These are phyloP conservation scores for Blastomyces parvus DNA, from an alignment of 2,329 filamentous ascomycete genomes.

Conservation along the genomic window DNA sequence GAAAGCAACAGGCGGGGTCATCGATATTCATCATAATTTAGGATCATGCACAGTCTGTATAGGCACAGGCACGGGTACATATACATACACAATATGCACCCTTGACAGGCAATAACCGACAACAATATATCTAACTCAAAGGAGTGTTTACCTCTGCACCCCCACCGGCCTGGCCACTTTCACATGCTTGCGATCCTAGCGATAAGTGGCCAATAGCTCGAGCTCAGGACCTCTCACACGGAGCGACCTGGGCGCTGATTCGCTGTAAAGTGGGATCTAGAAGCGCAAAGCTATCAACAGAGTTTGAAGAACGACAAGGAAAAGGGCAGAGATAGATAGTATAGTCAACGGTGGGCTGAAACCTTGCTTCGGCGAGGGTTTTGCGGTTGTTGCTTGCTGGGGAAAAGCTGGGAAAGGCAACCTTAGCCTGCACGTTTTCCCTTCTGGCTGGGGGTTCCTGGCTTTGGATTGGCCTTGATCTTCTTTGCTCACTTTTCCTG, in stretches of 20 bases:
- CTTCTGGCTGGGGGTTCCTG: background rate
- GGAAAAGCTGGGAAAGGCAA: background rate
- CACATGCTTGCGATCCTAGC: background rate
- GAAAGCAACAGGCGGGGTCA: background rate
- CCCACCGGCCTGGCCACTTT: slow-evolving; percentile 3
- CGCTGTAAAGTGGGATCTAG: background rate
- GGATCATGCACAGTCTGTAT: too few species aligned
- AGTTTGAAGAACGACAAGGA: background rate
- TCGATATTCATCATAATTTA: too few species aligned
- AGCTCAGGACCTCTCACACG: background rate
- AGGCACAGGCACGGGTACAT: too few species aligned
- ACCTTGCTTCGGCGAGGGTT: background rate
- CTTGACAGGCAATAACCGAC: background rate
- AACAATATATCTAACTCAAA: background rate
- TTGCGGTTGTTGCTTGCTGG: background rate
- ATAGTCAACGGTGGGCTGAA: background rate
- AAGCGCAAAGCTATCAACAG: background rate
- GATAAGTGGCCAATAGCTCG: background rate
- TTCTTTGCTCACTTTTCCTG: background rate
- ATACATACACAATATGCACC: background rate
- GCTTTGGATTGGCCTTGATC: background rate
- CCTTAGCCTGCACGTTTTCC: background rate
- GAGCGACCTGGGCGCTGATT: background rate
- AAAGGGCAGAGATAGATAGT: background rate
- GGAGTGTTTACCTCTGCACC: too few species aligned